A percentile compares a stretch with the other conserved stretches of the same genome.
phyloP scores from a whole-genome alignment of 768 basidiomycete genomes.

The Dacryopinax spathularia region DNA sequence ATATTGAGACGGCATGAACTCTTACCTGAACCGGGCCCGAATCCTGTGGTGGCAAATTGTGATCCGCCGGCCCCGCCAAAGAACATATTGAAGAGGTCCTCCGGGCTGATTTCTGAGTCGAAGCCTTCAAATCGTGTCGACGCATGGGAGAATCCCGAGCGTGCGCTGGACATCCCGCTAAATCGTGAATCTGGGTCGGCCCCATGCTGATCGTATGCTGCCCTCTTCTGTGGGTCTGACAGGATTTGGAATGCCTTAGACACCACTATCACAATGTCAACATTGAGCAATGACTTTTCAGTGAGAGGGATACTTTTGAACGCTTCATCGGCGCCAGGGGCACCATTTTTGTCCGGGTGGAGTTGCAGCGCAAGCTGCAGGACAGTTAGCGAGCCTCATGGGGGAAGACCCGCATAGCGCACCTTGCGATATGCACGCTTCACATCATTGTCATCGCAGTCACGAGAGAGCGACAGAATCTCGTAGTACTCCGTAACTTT shows the following conservation, averaged over 20 bases:
- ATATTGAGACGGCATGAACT: not conserved
- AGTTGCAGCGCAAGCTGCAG: slow-evolving; percentile 71
- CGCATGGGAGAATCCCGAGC: slow-evolving; percentile 18
- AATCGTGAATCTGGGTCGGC: slow-evolving; percentile 79
- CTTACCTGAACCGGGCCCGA: slow-evolving; percentile 30
- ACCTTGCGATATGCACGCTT: slow-evolving; percentile 98
- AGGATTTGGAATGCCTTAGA: slow-evolving; percentile 95
- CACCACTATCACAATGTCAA: slow-evolving; percentile 48
- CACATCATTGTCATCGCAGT: slow-evolving; percentile 69
- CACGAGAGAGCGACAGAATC: slow-evolving; percentile 64
- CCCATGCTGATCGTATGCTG: slow-evolving; percentile 70
- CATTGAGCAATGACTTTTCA: slow-evolving; percentile 7
- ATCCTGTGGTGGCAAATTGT: slow-evolving; percentile 26
- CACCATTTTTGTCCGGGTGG: slow-evolving; percentile 89
- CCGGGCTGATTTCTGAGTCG: slow-evolving; percentile 80
- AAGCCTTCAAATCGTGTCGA: slow-evolving; percentile 30
- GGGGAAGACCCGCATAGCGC: slow-evolving; percentile 12
- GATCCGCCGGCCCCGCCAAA: slow-evolving; percentile 42
- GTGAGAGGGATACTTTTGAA: slow-evolving; percentile 58
- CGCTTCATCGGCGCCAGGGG: slow-evolving; percentile 95
- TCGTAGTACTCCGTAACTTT: slow-evolving; percentile 87
- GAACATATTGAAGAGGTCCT: slow-evolving; percentile 98
- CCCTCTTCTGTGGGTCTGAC: slow-evolving; percentile 84
- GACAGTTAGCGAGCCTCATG: not conserved
- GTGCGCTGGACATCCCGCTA: slow-evolving; percentile 40